Percentiles rank a stretch among this genome's conserved stretches.
phyloP scores from a whole-genome alignment of 352 stramenopile species.

The Globisporangium camurandrum region DNA sequence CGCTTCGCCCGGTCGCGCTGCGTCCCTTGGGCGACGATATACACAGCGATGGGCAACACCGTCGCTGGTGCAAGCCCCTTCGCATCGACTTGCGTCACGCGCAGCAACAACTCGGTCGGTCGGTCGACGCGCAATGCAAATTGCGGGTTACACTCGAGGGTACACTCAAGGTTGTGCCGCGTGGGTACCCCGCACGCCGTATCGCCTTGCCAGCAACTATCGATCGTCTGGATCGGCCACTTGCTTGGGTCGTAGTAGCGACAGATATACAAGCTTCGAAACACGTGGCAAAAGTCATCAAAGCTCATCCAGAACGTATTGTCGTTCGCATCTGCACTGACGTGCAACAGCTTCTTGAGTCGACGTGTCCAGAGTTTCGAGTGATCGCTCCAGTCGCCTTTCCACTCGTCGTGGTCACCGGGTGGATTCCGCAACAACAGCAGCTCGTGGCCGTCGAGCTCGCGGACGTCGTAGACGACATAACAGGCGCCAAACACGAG shows the following conservation, averaged over 20 bases:
- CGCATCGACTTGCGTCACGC: conserved; percentile 75
- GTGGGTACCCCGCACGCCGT: conserved; percentile 82
- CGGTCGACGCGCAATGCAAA: conserved; percentile 67
- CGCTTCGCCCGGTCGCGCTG: conserved; percentile 51
- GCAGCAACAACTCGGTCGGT: conserved; percentile 82
- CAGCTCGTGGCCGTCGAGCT: conserved; percentile 81
- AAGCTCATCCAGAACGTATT: conserved; percentile 96
- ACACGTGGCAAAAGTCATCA: conserved; percentile 90
- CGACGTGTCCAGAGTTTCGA: conserved; percentile 88
- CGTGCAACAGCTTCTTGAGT: conserved; percentile 71
- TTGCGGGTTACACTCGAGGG: conserved; percentile 86
- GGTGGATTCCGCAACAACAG: conserved; percentile 89
- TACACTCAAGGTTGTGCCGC: conserved; percentile 71
- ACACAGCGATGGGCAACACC: conserved; percentile 62
- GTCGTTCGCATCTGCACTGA: conserved; percentile 61
- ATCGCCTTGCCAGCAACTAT: conserved; percentile 55
- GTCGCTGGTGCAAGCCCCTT: conserved; percentile 51
- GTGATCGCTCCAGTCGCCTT: conserved; percentile 90
- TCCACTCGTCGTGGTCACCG: conserved; percentile 89
- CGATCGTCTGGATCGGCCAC: conserved; percentile 41
- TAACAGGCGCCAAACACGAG: conserved; percentile 90
- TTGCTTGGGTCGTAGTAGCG: conserved; percentile 88
- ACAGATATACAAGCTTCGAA: conserved; percentile 89
- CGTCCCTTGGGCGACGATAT: conserved; percentile 45
- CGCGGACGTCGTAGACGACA: conserved; percentile 86